Evolutionary conservation across 495 filamentous ascomycete species (phyloP).

Genomic region (Talaromyces stipitatus): DNA sequence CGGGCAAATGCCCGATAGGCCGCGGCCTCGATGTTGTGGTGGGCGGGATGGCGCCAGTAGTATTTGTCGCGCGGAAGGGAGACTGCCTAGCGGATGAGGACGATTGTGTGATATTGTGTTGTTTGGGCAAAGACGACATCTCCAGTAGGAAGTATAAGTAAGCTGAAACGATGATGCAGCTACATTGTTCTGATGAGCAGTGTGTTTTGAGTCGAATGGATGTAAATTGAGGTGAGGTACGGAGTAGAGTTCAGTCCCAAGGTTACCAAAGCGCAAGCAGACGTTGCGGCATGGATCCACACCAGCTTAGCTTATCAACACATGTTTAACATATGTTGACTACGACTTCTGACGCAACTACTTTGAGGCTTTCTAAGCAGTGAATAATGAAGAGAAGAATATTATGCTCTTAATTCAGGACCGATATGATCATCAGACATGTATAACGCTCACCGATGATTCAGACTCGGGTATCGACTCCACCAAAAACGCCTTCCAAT

Average conservation of each 20-base stretch:
- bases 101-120: constrained; percentile 17
- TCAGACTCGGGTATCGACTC: no score
- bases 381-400: no score
- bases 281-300: neutral
- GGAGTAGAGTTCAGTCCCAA: neutral
- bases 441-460: no score
- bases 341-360: neutral
- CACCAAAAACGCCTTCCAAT: no score
- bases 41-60: neutral
- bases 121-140: constrained; percentile 33
- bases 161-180: constrained; percentile 6
- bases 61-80: constrained; percentile 8
- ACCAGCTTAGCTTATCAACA: neutral
- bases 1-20: constrained; percentile 16
- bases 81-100: constrained; percentile 26
- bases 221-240: neutral
- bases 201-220: constrained; percentile 6
- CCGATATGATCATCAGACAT: no score
- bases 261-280: neutral
- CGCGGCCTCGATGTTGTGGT: constrained; percentile 5
- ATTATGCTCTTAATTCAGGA: no score
- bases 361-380: no score
- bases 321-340: neutral
- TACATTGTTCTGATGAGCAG: constrained; percentile 12
- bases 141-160: constrained; percentile 6